phyloP scores from a whole-genome alignment of 2,329 filamentous ascomycete genomes.

The Raffaelea deltoideospora region DNA sequence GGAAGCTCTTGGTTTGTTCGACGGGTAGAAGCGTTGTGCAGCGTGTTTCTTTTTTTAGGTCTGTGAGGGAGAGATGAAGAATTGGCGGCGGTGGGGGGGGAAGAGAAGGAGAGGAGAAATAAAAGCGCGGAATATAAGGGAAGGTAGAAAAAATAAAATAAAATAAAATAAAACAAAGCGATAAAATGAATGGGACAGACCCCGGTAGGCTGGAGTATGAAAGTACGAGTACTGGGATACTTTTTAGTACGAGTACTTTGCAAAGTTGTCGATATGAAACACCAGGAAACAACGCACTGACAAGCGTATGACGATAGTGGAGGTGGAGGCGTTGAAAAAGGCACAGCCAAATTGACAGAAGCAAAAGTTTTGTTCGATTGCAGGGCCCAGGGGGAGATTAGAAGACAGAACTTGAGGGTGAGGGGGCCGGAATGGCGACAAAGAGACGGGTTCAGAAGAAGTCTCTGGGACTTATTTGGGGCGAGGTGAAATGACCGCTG shows the following conservation, averaged over 20 bases:
- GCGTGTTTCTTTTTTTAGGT: conserved; percentile 11
- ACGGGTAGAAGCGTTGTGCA: conserved; percentile 1
- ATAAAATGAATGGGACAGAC: background rate
- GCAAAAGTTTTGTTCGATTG: too few relatives aligned
- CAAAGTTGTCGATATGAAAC: conserved; percentile 1
- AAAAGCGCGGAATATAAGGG: background rate
- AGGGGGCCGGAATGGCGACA: too few relatives aligned
- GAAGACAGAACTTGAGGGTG: too few relatives aligned
- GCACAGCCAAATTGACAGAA: too few relatives aligned
- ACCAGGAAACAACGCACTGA: background rate
- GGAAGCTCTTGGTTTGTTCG: conserved; percentile 2
- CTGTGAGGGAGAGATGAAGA: conserved; percentile 3
- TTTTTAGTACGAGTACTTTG: too few relatives aligned
- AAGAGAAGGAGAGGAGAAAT: conserved; percentile 1
- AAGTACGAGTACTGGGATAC: too few relatives aligned
- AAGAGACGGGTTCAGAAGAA: too few relatives aligned
- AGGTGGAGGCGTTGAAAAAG: too few relatives aligned
- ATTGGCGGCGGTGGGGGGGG: conserved; percentile 3
- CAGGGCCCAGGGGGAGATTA: too few relatives aligned
- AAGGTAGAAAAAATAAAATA: background rate
- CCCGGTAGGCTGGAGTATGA: background rate
- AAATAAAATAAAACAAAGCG: background rate
- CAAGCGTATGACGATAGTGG: too few relatives aligned
- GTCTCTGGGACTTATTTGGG: too few relatives aligned
- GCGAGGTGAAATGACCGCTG: too few relatives aligned